phyloP scores from a whole-genome alignment of 1,284 basidiomycete species.

The Fistulinella staudtii region DNA sequence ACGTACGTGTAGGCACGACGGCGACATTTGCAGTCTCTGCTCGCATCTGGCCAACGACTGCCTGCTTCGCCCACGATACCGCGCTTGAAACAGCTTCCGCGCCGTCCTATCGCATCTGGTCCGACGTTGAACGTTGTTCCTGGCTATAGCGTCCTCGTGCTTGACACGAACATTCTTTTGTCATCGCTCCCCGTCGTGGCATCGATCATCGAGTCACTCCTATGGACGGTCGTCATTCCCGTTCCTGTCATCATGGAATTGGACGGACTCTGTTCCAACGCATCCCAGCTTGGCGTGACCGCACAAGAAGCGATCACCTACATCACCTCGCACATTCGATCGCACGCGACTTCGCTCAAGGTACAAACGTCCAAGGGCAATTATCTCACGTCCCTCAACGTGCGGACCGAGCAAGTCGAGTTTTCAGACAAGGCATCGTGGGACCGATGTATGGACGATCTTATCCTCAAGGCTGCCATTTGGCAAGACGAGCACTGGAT shows the following conservation, averaged over 20 bases:
- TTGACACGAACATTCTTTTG: conserved; percentile 93
- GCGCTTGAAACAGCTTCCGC: conserved; percentile 35
- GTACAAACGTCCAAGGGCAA: conserved; percentile 95
- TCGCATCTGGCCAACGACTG: conserved; percentile 43
- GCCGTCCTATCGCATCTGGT: conserved; percentile 32
- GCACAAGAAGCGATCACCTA: conserved; percentile 74
- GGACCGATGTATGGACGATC: conserved; percentile 89
- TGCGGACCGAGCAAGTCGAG: conserved; percentile 84
- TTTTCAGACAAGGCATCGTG: conserved; percentile 53
- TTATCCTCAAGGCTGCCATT: conserved; percentile 86
- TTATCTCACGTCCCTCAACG: conserved; percentile 79
- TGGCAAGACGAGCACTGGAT: conserved; percentile 94
- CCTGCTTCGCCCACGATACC: conserved; percentile 30
- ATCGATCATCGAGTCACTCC: conserved; percentile 73
- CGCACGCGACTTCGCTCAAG: conserved; percentile 77
- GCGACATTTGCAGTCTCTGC: conserved; percentile 57
- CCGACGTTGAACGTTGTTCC: conserved; percentile 61
- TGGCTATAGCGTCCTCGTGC: conserved; percentile 86
- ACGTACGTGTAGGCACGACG: conserved; percentile 53
- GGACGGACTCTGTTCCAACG: conserved; percentile 78
- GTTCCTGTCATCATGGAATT: conserved; percentile 95
- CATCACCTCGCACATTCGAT: conserved; percentile 72
- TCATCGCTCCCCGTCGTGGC: conserved; percentile 72
- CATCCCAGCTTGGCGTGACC: conserved; percentile 60
- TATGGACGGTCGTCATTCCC: conserved; percentile 89